phyloP scores from a whole-genome alignment of 139 green algal species.

The Tetradesmus obliquus region DNA sequence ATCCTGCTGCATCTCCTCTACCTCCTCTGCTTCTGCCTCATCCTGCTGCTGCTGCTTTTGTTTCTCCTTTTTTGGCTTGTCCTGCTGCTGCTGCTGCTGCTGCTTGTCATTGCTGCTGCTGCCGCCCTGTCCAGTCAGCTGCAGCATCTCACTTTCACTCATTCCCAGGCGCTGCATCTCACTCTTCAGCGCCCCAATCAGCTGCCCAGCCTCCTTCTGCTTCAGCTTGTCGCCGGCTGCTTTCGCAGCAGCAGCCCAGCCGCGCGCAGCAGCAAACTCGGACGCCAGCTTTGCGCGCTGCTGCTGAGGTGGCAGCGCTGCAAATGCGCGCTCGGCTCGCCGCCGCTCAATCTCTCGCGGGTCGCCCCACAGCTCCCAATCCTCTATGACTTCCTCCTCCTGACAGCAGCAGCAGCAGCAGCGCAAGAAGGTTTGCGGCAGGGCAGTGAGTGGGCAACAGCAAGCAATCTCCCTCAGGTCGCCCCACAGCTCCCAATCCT shows the following conservation, averaged over 20 bases:
- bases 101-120: constrained; percentile 2
- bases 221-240: constrained; percentile 71
- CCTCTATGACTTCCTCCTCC: constrained; percentile 57
- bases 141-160: constrained; percentile 44
- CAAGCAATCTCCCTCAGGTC: constrained; percentile 71
- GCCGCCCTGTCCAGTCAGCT: neutral
- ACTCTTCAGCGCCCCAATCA: constrained; percentile 82
- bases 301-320: constrained; percentile 9
- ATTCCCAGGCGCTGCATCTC: constrained; percentile 59
- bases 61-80: neutral
- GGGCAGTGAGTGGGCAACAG: neutral
- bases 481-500: constrained; percentile 90
- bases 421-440: neutral
- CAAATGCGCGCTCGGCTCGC: constrained; percentile 29
- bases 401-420: neutral
- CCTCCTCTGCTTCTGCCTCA: neutral
- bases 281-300: constrained; percentile 5
- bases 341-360: constrained; percentile 71
- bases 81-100: constrained; percentile 14
- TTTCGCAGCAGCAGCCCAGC: constrained; percentile 70
- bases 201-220: constrained; percentile 79
- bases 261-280: constrained; percentile 36
- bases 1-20: neutral
- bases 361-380: constrained; percentile 91
- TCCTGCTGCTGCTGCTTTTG: constrained; percentile 23